Base-by-base conservation (phyloP, 352 stramenopile genomes). In the Pythium phragmitis region DNA sequence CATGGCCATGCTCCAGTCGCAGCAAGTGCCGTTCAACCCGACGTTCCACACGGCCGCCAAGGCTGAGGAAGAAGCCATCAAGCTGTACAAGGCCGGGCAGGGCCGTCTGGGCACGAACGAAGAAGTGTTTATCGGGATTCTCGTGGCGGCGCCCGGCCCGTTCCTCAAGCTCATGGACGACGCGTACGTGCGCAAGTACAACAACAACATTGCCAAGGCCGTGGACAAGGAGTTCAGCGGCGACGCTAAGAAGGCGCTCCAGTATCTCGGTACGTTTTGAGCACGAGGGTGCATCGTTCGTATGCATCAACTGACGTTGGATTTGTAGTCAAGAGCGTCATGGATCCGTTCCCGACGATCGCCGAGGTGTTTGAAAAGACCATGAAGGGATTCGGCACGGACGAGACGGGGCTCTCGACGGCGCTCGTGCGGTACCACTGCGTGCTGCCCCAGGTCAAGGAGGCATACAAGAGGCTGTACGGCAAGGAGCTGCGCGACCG, bases 181-280 rank as follows among this genome's bases (percentile, higher is more conserved):
- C 0, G 85, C 82, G 43, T 94, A 94, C 60, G 72, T 85, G 37
- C 69, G 72, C 67, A 90, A 92, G 77, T 87, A 92, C 73, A 87
- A 77, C 67, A 88, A 92, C 68, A 87, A 87, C 57, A 87, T 94
- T 51, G 73, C 71, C 26, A 87, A 89, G 56, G 85, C 85, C 4
- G 70, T 94, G 8, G 78, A 94, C 37, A 92, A 88, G 63, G 85
- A 94, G 67, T 94, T 94, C 50, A 89, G 82, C 36, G 85, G 85
- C 6, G 79, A 91, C 52, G 85, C 85, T 39, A 88, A 89, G 72
- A 80, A 77, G 37, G 80, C 69, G 65, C 80, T 94, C 34, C 78
- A 78, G 50, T 88, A 87, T 51, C 62, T 89, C 21, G 61, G 57
- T 61, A 60, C 36, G 63, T 30, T 30, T 30, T 5, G 26, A 30